A percentile compares a stretch with the other conserved stretches of the same genome.
Conservation (phyloP, 2,329 filamentous ascomycete genomes). For the Verticillium longisporum region DNA sequence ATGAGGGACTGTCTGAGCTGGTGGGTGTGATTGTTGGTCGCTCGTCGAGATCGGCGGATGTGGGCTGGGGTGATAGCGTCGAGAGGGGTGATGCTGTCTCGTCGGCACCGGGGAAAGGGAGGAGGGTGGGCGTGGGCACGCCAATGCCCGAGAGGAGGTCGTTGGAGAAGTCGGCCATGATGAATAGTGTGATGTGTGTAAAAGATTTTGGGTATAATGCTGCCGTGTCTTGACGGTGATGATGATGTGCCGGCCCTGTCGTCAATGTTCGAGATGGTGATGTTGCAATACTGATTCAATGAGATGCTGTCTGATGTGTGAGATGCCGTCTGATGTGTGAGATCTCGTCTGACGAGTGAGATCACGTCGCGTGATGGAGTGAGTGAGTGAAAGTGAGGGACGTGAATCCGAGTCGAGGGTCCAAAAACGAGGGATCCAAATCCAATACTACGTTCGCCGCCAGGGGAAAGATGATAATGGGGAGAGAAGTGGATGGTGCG, state of each 20-base stretch:
- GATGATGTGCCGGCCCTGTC: not conserved
- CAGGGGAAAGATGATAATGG: not conserved
- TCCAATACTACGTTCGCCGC: not conserved
- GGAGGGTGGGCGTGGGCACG: not conserved
- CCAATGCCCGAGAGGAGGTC: not conserved
- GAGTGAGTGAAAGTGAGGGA: not conserved
- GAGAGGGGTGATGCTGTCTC: not conserved
- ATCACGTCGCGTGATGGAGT: not conserved
- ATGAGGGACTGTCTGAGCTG: not conserved
- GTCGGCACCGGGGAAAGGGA: constrained; percentile 3
- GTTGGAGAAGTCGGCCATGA: constrained; percentile 6
- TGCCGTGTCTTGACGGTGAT: not conserved
- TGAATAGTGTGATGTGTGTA: not conserved
- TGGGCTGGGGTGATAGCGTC: not conserved
- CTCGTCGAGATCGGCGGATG: not conserved
- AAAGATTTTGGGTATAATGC: not conserved
- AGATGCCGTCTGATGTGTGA: too few relatives aligned
- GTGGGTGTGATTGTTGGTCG: not conserved
- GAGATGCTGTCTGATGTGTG: not conserved
- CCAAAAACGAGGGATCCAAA: not conserved
- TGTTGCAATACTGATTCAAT: not conserved
- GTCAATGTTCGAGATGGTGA: not conserved
- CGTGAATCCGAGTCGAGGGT: not conserved
- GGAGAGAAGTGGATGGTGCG: not conserved
- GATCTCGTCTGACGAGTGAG: too few relatives aligned